Evolutionary conservation across 768 basidiomycete genomes (phyloP).

Genomic region (Tylopilus balloui): DNA sequence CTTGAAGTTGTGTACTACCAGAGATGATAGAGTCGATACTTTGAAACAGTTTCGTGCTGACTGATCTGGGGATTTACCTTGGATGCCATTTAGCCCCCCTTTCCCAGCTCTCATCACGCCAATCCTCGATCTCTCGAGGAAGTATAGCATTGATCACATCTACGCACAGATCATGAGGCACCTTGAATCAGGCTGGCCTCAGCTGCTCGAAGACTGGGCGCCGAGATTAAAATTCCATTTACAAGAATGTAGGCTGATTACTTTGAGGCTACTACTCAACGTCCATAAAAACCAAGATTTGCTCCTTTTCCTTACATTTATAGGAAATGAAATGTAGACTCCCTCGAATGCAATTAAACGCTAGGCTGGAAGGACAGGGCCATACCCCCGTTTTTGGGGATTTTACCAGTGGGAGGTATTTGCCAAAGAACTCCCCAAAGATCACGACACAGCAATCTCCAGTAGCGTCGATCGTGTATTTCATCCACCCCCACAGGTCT

Average conservation of each 20-base stretch:
- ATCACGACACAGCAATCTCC: no score
- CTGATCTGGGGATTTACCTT: neutral
- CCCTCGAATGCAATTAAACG: no score
- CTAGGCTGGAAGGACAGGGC: no score
- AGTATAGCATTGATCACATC: slow-evolving; percentile 11
- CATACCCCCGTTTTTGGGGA: no score
- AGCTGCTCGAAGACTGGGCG: slow-evolving; percentile 11
- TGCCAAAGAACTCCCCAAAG: no score
- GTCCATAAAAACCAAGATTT: neutral
- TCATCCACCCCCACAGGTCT: no score
- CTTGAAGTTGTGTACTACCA: slow-evolving; percentile 12
- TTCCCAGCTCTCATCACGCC: slow-evolving; percentile 1
- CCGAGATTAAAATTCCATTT: no score
- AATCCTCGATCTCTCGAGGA: slow-evolving; percentile 8
- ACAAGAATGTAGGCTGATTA: no score
- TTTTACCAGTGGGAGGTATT: no score
- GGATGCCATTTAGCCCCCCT: slow-evolving; percentile 1
- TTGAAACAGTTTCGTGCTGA: no score
- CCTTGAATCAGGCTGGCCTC: slow-evolving; percentile 11
- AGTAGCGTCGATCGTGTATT: neutral
- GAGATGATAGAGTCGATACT: neutral
- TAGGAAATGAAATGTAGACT: no score
- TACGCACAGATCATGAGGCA: slow-evolving; percentile 1
- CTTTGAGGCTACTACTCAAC: neutral
- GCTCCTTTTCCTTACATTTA: neutral